Base-by-base conservation (phyloP, 2,329 filamentous ascomycete species). In the Sclerotinia trifoliorum region DNA sequence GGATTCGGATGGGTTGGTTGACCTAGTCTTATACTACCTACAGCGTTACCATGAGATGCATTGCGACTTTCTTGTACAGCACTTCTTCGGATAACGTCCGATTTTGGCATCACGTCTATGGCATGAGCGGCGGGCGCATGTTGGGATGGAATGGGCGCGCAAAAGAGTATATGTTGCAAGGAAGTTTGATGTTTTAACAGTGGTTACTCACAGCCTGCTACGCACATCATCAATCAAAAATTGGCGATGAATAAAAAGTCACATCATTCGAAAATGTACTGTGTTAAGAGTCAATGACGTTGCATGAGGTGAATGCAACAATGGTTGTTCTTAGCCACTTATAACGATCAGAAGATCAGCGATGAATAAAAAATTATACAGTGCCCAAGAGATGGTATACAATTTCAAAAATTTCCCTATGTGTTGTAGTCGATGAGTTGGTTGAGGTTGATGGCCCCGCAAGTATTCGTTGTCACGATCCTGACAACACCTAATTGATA, bases 171-270 rank as follows among this genome's bases (percentile, higher is more conserved):
- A 52, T 63, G 48, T 24, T 32, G 26, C 26, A 48, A 63, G 55
- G 35, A 51, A 42, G 66, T 64, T 67, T 42, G 42, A 64, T 48
- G 66, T 42, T 67, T 56, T 49, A 56, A 64, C 63, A 19, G n/a
- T 35, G 42, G 17, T n/a, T 48, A 32, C n/a, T 48, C 26, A 21
- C 57, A 48, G 26, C 57, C 57, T 11, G 29, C 42, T 44, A 61
- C 6, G 24, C 57, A 61, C 6, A n/a, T 46, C 11, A n/a, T 46
- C 57, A 60, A 61, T 48, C 6, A 48, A 61, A 61, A 48, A n/a
- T 42, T 48, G n/a, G 42, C 26, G 57, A 61, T 32, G 57, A 48
- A 48, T 48, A n/a, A 48, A 29, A 21, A 60, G 42, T 19, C 42
- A 61, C 21, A 48, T 61, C n/a, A 61, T 48, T 29, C 10, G 24